These are phyloP conservation scores for Gnomoniopsis smithogilvyi DNA, from an alignment of 2,329 filamentous ascomycete species.

Conservation along the genomic window DNA sequence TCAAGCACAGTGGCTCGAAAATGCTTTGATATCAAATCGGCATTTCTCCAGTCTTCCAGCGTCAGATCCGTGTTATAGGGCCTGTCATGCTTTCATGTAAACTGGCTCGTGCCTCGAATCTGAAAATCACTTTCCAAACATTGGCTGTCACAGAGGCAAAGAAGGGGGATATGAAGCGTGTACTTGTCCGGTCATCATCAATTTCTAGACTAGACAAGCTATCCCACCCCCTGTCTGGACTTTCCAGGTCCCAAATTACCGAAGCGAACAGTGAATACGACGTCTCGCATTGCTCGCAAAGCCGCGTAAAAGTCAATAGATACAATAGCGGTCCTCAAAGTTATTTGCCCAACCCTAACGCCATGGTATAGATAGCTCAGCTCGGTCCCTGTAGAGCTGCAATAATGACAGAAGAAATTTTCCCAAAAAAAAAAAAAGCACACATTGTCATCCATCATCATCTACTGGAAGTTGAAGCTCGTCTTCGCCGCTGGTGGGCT, in stretches of 20 bases:
- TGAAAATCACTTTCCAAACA: neutral
- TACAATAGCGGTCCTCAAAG: neutral
- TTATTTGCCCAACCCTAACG: conserved; percentile 6
- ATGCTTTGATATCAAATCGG: too few species aligned
- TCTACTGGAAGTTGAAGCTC: conserved; percentile 35
- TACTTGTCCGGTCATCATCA: neutral
- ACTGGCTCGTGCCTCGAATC: neutral
- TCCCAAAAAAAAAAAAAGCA: conserved; percentile 21
- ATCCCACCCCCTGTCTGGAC: neutral
- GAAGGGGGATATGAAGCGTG: neutral
- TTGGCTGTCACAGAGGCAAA: neutral
- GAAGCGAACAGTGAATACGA: conserved; percentile 7
- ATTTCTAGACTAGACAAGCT: conserved; percentile 3
- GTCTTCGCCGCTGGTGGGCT: conserved; percentile 46
- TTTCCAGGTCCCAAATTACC: conserved; percentile 1
- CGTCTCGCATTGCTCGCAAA: conserved; percentile 2
- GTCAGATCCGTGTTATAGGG: neutral
- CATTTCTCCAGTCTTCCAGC: neutral
- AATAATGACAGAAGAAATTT: neutral
- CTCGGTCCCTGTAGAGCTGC: conserved; percentile 12
- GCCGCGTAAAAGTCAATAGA: neutral
- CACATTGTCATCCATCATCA: conserved; percentile 10
- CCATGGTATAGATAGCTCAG: conserved; percentile 15
- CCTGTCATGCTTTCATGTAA: neutral
- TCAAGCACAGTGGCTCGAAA: too few species aligned